Conservation (phyloP, 2,329 filamentous ascomycete species). For the Fusarium sulawesiense region DNA sequence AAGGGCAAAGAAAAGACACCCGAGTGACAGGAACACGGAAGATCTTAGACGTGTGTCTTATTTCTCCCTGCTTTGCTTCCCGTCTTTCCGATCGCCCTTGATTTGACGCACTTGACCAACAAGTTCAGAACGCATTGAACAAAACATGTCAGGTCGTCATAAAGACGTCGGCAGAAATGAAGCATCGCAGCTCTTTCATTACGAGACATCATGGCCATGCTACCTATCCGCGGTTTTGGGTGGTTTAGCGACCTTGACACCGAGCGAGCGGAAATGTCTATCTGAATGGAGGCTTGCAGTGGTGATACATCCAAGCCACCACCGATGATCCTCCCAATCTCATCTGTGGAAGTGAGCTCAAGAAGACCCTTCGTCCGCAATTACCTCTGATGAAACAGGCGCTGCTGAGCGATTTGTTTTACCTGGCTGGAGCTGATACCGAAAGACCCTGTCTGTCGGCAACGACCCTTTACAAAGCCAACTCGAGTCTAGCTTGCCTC, state of each 20-base stretch:
- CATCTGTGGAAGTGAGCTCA: neutral
- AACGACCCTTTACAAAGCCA: constrained; percentile 1
- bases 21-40: neutral
- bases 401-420: constrained; percentile 1
- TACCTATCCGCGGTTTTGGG: neutral
- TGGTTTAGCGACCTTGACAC: neutral
- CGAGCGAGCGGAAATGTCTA: neutral
- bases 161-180: neutral
- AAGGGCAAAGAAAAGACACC: neutral
- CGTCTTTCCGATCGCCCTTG: neutral
- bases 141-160: neutral
- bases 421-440: constrained; percentile 7
- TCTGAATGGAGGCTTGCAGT: neutral
- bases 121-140: neutral
- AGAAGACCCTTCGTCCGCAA: constrained; percentile 8
- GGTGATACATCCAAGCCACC: constrained; percentile 13
- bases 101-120: neutral
- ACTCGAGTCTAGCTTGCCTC: constrained; percentile 7
- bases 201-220: constrained; percentile 2
- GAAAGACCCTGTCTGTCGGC: constrained; percentile 9
- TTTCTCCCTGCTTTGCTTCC: constrained; percentile 23
- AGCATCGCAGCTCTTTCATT: neutral
- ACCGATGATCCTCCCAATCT: neutral
- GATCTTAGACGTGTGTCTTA: constrained; percentile 16
- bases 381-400: constrained; percentile 8